Evolutionary conservation across 2,329 filamentous ascomycete genomes (phyloP), one percentile per base, ranked within the genome.

Genomic region (Aureobasidium musti): DNA sequence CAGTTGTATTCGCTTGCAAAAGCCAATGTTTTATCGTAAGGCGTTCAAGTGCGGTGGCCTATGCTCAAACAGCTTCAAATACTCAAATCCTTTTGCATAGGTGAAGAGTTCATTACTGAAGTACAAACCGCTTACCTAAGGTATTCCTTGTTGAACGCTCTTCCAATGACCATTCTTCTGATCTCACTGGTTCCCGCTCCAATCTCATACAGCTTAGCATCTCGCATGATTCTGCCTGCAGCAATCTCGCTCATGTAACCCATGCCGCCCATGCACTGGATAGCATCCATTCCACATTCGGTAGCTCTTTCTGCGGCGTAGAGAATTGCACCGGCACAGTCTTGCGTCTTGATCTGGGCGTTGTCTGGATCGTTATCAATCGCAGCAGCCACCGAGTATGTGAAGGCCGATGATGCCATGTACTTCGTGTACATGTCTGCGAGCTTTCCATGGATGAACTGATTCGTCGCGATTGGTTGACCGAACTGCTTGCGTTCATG

Each of bases 391-490:
- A 93, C 93, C 43, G 84, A 81, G 75, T 96, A 96, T 0, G 94
- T 98, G 79, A 97, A 97, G 2, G 92, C 86, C n/a, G 88, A 83
- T 19, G 89, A 88, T 13, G 91, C 92, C 73, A 91, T 89, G 67
- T 95, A 86, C 78, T 96, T 96, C 56, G 92, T 97, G 80, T 98
- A 96, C 93, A 99, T 97, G 77, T 98, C 93, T 66, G 95, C 92
- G 53, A 98, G 84, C 76, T 93, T 94, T 67, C 91, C 94, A 79
- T 98, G 95, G 26, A 98, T 85, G 69, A 98, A 84, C 78, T 99
- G 95, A 78, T 97, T 96, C 72, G 95, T 89, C 0, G 91, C 94
- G 70, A 98, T 91, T 1, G 94, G 94, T 8, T 78, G 81, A 65
- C 89, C 89, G 76, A 99, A 99, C 79, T 99, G 95, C 78, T 89